Percentiles rank a stretch among this genome's conserved stretches.
These are phyloP conservation scores for Zymoseptoria ardabiliae DNA, from an alignment of 2,329 filamentous ascomycete genomes.

Conservation along the genomic window DNA sequence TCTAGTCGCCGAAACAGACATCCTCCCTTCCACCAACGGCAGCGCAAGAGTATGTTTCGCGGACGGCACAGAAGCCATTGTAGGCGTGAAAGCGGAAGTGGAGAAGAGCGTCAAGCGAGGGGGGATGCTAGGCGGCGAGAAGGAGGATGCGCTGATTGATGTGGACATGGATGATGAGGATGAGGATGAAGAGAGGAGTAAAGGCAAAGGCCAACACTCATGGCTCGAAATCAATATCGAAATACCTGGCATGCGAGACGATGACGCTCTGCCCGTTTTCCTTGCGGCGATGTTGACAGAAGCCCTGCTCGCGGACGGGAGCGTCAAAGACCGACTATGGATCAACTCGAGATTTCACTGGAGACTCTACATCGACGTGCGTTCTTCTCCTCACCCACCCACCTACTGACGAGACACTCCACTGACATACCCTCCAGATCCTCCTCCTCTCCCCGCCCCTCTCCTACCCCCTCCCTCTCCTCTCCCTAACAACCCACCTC, in stretches of 20 bases:
- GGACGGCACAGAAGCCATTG: conserved; percentile 91
- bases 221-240: conserved; percentile 92
- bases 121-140: neutral
- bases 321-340: conserved; percentile 60
- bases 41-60: conserved; percentile 89
- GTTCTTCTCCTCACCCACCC: conserved; percentile 29
- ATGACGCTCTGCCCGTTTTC: conserved; percentile 83
- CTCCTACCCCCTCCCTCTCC: conserved; percentile 85
- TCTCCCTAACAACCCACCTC: conserved; percentile 88
- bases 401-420: neutral
- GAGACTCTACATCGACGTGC: conserved; percentile 89
- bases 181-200: conserved; percentile 12
- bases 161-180: conserved; percentile 35
- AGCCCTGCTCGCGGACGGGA: conserved; percentile 67
- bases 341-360: conserved; percentile 94
- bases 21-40: conserved; percentile 83
- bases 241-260: conserved; percentile 83
- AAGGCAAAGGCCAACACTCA: conserved; percentile 47
- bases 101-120: conserved; percentile 54
- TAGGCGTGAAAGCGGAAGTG: conserved; percentile 91
- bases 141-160: conserved; percentile 19
- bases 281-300: conserved; percentile 82
- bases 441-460: conserved; percentile 86
- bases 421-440: conserved; percentile 49
- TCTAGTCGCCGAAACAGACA: conserved; percentile 79